Evolutionary conservation across 164 flowering plant genomes (phyloP).

Genomic region (Tetracentron sinense): DNA sequence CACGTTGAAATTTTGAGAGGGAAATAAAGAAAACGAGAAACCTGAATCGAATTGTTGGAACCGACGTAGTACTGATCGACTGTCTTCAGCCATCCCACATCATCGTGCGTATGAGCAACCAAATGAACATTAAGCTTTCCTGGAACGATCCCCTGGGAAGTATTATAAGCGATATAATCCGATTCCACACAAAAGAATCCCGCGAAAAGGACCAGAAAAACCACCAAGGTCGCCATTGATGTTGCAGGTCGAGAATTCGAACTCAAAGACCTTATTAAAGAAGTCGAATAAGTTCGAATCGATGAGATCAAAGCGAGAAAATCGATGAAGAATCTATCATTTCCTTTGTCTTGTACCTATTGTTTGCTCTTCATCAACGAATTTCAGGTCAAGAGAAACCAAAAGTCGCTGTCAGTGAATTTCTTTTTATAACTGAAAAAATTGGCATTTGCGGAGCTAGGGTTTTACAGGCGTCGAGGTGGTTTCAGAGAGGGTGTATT

Average conservation of each 20-base stretch:
- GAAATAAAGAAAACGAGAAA: background rate
- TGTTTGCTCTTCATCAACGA: background rate
- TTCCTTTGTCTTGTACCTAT: background rate
- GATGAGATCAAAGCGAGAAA: conserved; percentile 7
- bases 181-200: conserved; percentile 20
- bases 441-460: background rate
- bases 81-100: conserved; percentile 74
- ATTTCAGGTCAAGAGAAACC: background rate
- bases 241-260: background rate
- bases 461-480: background rate
- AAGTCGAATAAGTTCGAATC: background rate
- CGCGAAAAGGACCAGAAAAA: conserved; percentile 7
- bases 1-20: background rate
- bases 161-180: conserved; percentile 45
- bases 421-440: no score
- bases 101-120: conserved; percentile 64
- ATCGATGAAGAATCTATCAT: conserved; percentile 2
- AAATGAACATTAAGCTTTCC: conserved; percentile 59
- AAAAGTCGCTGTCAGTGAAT: background rate
- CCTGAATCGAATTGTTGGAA: conserved; percentile 60
- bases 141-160: conserved; percentile 37
- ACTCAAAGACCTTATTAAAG: background rate
- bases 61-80: conserved; percentile 72
- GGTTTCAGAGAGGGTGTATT: no score
- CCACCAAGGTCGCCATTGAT: conserved; percentile 7